A percentile compares a stretch with the other conserved stretches of the same genome.
Evolutionary conservation across 177 flowering plant genomes (phyloP).

Genomic region (Vitis hybrid): DNA sequence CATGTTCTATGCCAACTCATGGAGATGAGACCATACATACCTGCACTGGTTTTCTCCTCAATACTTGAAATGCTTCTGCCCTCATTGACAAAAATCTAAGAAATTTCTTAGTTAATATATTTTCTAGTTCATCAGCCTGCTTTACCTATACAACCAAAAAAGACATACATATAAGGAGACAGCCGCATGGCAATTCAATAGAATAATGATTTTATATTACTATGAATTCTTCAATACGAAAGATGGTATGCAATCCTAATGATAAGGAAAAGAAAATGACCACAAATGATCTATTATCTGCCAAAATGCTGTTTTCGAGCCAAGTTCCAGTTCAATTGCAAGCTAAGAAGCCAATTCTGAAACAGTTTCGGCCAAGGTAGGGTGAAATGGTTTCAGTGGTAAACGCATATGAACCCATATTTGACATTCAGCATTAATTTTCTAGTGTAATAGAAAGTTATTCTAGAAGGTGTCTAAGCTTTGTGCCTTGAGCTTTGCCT

Average conservation of each 20-base stretch:
- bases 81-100: constrained; percentile 98
- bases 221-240: too few species aligned
- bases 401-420: too few species aligned
- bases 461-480: not conserved
- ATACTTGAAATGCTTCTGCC: constrained; percentile 98
- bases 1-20: not conserved
- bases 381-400: too few species aligned
- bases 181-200: not conserved
- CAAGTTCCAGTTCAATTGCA: too few species aligned
- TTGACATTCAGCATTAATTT: too few species aligned
- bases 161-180: constrained; percentile 12
- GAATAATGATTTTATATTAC: too few species aligned
- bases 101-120: constrained; percentile 86
- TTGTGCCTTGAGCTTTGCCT: not conserved
- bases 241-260: too few species aligned
- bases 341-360: too few species aligned
- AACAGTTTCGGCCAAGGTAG: too few species aligned
- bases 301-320: too few species aligned
- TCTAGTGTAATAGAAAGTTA: not conserved
- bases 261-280: not conserved
- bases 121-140: constrained; percentile 98
- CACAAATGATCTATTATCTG: not conserved
- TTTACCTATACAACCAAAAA: constrained; percentile 59
- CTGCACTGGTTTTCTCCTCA: constrained; percentile 96
- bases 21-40: constrained; percentile 30